phyloP scores from a whole-genome alignment of 805 yeast genomes.

The Metschnikowia amazonensis region DNA sequence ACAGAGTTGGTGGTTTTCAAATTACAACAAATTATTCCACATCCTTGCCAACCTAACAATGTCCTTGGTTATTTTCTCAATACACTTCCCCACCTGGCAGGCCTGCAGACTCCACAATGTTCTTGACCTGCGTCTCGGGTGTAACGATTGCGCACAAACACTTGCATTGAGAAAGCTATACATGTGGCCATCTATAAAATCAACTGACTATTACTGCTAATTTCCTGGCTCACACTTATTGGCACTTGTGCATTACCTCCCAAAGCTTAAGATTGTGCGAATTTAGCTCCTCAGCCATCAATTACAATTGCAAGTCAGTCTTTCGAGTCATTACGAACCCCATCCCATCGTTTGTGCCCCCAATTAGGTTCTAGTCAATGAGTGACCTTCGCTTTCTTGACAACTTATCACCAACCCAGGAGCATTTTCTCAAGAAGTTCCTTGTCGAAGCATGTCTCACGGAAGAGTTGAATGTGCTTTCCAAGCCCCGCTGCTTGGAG shows the following conservation, averaged over 20 bases:
- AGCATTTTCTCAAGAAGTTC: conserved; percentile 85
- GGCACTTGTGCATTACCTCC: neutral
- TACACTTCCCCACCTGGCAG: too few species aligned
- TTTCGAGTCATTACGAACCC: too few species aligned
- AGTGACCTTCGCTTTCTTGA: conserved; percentile 8
- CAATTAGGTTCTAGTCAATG: neutral
- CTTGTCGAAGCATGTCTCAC: conserved; percentile 59
- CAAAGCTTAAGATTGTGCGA: too few species aligned
- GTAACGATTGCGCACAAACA: conserved; percentile 1
- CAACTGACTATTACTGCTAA: neutral
- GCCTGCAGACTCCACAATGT: neutral
- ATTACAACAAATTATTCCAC: too few species aligned
- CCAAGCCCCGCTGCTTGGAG: conserved; percentile 59
- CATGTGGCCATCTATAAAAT: neutral
- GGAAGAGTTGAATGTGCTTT: conserved; percentile 57
- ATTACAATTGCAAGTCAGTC: too few species aligned
- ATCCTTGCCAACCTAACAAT: too few species aligned
- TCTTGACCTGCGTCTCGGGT: neutral
- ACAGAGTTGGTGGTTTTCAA: too few species aligned
- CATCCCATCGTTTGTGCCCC: too few species aligned
- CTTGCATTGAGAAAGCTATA: neutral
- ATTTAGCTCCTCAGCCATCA: too few species aligned
- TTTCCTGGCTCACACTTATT: neutral
- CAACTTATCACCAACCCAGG: conserved; percentile 58
- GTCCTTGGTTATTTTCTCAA: too few species aligned